A percentile compares a stretch with the other conserved stretches of the same genome.
Conservation (phyloP, 1,139 yeast genomes). For the Candida mesenterica region DNA sequence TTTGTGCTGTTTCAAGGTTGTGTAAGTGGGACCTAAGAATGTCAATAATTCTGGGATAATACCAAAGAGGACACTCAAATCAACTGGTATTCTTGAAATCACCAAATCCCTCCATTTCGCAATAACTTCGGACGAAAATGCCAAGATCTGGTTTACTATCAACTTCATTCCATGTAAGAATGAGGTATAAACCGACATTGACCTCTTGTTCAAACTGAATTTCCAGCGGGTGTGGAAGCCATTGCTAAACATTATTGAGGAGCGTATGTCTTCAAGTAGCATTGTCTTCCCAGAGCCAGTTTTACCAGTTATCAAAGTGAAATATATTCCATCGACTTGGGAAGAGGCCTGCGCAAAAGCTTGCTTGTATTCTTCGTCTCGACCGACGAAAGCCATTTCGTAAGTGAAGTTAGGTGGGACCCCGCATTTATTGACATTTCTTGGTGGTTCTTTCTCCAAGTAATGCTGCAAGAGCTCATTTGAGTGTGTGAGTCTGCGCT, state of each 20-base stretch:
- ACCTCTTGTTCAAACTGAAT: conserved; percentile 32
- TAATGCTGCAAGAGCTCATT: conserved; percentile 4
- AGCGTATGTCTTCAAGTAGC: conserved; percentile 41
- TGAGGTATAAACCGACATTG: conserved; percentile 27
- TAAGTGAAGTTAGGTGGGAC: conserved; percentile 21
- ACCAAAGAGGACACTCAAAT: conserved; percentile 41
- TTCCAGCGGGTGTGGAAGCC: conserved; percentile 45
- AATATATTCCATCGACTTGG: conserved; percentile 23
- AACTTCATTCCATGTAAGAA: conserved; percentile 37
- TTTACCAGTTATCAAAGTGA: conserved; percentile 42
- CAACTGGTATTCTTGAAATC: conserved; percentile 40
- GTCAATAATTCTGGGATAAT: conserved; percentile 47
- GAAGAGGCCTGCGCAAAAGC: conserved; percentile 26
- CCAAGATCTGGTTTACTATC: conserved; percentile 42
- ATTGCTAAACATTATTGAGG: conserved; percentile 34
- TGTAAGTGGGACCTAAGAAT: conserved; percentile 45
- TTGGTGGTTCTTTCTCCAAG: conserved; percentile 6
- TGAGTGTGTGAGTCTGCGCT: neutral
- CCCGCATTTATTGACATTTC: conserved; percentile 7
- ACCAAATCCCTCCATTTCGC: conserved; percentile 45
- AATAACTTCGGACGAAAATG: conserved; percentile 37
- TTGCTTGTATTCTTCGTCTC: conserved; percentile 28
- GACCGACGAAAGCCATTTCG: conserved; percentile 37
- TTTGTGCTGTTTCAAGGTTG: conserved; percentile 10
- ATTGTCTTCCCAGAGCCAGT: conserved; percentile 51